Evolutionary conservation across 1,284 basidiomycete genomes (phyloP).

Genomic region (Melampsora larici-populina): DNA sequence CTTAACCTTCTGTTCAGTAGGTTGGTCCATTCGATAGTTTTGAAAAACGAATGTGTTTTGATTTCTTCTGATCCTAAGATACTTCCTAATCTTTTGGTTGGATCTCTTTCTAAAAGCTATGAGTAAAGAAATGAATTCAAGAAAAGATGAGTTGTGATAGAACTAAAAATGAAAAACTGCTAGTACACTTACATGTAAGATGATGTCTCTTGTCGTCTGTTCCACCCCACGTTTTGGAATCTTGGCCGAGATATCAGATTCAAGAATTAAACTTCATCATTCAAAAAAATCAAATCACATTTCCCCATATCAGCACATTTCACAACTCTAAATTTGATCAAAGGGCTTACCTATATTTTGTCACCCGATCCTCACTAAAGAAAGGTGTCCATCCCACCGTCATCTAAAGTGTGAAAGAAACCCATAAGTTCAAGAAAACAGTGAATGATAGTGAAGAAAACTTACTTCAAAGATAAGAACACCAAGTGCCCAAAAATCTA

Average conservation of each 20-base stretch:
- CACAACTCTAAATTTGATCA: conserved; percentile 53
- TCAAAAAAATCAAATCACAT: conserved; percentile 52
- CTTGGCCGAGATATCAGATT: conserved; percentile 31
- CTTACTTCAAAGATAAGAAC: conserved; percentile 45
- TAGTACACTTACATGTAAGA: conserved; percentile 24
- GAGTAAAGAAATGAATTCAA: not conserved
- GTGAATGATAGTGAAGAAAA: not conserved
- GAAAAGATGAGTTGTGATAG: not conserved
- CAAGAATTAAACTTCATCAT: conserved; percentile 26
- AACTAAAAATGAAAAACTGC: not conserved
- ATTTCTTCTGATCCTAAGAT: conserved; percentile 85
- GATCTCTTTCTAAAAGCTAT: conserved; percentile 89
- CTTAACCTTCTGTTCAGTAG: conserved; percentile 85
- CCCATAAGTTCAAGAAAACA: conserved; percentile 15
- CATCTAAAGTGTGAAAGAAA: conserved; percentile 54
- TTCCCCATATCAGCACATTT: conserved; percentile 54
- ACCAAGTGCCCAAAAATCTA: conserved; percentile 56
- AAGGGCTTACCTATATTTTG: conserved; percentile 39
- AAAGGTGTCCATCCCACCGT: conserved; percentile 56
- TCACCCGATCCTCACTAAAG: conserved; percentile 53
- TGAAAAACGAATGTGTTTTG: conserved; percentile 95
- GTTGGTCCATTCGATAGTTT: conserved; percentile 80
- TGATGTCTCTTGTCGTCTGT: conserved; percentile 30
- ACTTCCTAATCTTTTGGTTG: conserved; percentile 90
- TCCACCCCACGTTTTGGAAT: conserved; percentile 38